These are phyloP conservation scores for Linaria vulgaris DNA, from an alignment of 257 asterid genomes.

Conservation along the genomic window DNA sequence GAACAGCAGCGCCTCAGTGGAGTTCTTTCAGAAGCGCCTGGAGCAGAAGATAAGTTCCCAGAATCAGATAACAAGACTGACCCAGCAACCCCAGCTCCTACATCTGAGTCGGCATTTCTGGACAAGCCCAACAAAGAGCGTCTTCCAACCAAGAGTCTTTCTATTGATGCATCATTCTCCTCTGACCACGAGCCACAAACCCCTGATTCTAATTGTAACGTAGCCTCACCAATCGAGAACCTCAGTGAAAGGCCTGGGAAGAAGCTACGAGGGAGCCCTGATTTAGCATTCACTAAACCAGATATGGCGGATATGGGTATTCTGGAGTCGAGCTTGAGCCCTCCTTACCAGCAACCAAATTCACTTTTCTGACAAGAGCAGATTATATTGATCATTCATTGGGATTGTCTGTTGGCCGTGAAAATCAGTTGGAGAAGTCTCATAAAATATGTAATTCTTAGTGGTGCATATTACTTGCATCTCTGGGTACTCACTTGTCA, in stretches of 20 bases:
- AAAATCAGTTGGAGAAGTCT: slow-evolving; percentile 32
- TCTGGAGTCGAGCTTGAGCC: slow-evolving; percentile 48
- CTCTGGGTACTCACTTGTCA: slow-evolving; percentile 19
- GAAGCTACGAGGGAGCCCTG: slow-evolving; percentile 44
- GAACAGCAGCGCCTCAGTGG: slow-evolving; percentile 85
- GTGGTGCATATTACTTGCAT: slow-evolving; percentile 21
- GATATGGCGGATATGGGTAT: slow-evolving; percentile 39
- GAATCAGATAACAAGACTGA: slow-evolving; percentile 52
- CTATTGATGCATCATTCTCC: slow-evolving; percentile 64
- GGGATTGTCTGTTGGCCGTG: slow-evolving; percentile 29
- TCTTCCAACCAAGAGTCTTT: slow-evolving; percentile 46
- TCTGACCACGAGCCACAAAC: slow-evolving; percentile 81
- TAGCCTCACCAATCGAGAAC: slow-evolving; percentile 36
- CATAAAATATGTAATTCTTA: slow-evolving; percentile 27
- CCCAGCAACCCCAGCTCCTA: slow-evolving; percentile 81
- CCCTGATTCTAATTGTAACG: slow-evolving; percentile 65
- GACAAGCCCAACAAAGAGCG: slow-evolving; percentile 52
- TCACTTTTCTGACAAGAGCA: slow-evolving; percentile 41
- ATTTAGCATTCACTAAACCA: slow-evolving; percentile 35
- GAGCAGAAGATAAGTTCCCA: slow-evolving; percentile 37
- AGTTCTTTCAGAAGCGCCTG: slow-evolving; percentile 66
- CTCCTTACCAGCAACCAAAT: slow-evolving; percentile 35
- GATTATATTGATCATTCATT: slow-evolving; percentile 32
- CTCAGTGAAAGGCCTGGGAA: slow-evolving; percentile 48
- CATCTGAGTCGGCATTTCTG: slow-evolving; percentile 54